Evolutionary conservation across 495 filamentous ascomycete genomes (phyloP).

Genomic region (Ascobolus immersus): DNA sequence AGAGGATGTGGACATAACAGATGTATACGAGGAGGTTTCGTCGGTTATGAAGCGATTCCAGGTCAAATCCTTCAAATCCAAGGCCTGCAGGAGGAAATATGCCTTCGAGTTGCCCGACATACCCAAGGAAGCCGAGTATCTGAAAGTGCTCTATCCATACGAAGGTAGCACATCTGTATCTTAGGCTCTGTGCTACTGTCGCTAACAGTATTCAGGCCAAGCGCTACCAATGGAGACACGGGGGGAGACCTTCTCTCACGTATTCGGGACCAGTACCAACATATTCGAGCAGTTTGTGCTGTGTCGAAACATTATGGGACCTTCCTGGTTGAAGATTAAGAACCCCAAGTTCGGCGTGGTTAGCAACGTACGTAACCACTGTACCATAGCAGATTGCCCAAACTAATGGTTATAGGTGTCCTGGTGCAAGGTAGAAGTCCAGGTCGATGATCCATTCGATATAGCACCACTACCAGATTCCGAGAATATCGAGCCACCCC

Average conservation of each 20-base stretch:
- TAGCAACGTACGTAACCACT: constrained; percentile 31
- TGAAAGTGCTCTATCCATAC: constrained; percentile 87
- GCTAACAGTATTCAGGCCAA: constrained; percentile 19
- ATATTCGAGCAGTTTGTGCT: constrained; percentile 95
- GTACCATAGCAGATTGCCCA: not conserved
- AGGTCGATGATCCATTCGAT: constrained; percentile 45
- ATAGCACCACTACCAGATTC: constrained; percentile 44
- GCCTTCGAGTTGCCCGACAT: constrained; percentile 78
- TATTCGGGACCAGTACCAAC: constrained; percentile 81
- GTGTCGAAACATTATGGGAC: constrained; percentile 95
- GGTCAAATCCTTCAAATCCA: constrained; percentile 80
- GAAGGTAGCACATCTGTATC: constrained; percentile 13
- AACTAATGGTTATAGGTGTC: constrained; percentile 26
- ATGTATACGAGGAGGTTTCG: constrained; percentile 76
- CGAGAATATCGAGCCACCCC: constrained; percentile 55
- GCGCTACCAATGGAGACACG: constrained; percentile 40
- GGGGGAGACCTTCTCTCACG: constrained; percentile 80
- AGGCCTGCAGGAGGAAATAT: constrained; percentile 68
- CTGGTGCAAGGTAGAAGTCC: constrained; percentile 86
- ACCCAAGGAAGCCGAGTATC: constrained; percentile 67
- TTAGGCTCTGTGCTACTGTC: not conserved
- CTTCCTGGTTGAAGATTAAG: constrained; percentile 82
- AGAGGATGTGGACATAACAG: constrained; percentile 65
- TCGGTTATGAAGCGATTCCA: constrained; percentile 56
- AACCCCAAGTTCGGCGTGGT: constrained; percentile 56